A percentile compares a stretch with the other conserved stretches of the same genome.
Evolutionary conservation across 768 basidiomycete genomes (phyloP).

Genomic region (Suillus decipiens): DNA sequence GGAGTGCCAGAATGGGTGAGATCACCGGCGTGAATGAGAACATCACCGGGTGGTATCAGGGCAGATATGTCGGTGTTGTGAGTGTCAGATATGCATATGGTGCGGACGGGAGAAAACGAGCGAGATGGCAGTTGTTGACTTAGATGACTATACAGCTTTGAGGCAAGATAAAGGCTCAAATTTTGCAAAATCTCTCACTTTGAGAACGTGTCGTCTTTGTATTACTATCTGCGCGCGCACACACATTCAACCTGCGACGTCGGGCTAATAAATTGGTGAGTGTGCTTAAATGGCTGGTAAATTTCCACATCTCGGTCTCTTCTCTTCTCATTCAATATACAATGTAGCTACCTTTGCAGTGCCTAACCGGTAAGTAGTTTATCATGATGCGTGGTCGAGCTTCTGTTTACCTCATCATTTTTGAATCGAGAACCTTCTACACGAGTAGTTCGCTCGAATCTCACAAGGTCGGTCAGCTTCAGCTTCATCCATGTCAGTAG

Average conservation of each 20-base stretch:
- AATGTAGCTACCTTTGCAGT: too few relatives aligned
- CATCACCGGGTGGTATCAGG: constrained; percentile 38
- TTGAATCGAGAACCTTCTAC: background rate
- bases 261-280: background rate
- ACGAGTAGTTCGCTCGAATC: background rate
- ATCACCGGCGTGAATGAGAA: constrained; percentile 44
- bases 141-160: background rate
- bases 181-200: too few relatives aligned
- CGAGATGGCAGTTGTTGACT: background rate
- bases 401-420: background rate
- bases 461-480: background rate
- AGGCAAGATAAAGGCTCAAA: background rate
- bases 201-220: too few relatives aligned
- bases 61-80: constrained; percentile 34
- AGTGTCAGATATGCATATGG: constrained; percentile 19
- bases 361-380: background rate
- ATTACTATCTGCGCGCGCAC: too few relatives aligned
- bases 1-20: constrained; percentile 39
- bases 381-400: background rate
- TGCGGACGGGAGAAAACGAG: background rate
- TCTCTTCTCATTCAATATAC: background rate
- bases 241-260: background rate
- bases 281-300: background rate
- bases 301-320: background rate
- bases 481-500: background rate